These are phyloP conservation scores for Euphorbia celastroides DNA, from an alignment of 441 rosid genomes.

Conservation along the genomic window DNA sequence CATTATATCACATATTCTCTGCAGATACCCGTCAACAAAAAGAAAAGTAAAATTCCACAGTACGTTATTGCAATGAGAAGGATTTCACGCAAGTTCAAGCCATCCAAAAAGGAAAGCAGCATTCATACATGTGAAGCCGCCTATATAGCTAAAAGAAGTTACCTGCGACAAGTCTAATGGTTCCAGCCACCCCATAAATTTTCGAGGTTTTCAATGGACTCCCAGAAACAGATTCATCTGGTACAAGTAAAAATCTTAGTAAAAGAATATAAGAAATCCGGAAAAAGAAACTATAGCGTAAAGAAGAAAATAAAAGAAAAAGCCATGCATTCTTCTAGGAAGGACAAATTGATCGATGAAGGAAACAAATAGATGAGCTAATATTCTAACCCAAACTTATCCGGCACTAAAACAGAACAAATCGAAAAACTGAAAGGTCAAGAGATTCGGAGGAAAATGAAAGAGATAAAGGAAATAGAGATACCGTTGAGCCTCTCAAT, in stretches of 20 bases:
- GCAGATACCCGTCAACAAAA: background rate
- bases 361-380: background rate
- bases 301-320: too few relatives aligned
- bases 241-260: slow-evolving; percentile 8
- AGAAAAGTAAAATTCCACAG: background rate
- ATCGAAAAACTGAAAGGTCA: background rate
- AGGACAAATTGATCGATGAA: background rate
- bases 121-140: background rate
- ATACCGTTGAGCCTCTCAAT: slow-evolving; percentile 48
- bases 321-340: background rate
- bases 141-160: slow-evolving; percentile 4
- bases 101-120: background rate
- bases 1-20: background rate
- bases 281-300: background rate
- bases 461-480: background rate
- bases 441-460: background rate
- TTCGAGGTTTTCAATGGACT: slow-evolving; percentile 44
- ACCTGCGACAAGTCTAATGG: slow-evolving; percentile 88
- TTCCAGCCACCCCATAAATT: slow-evolving; percentile 79
- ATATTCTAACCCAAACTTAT: background rate
- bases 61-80: background rate
- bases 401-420: background rate
- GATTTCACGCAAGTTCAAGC: background rate
- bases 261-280: background rate
- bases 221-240: slow-evolving; percentile 44